Evolutionary conservation across 352 stramenopile genomes (phyloP), one percentile per base, ranked within the genome.

Genomic region (Phytophthora citricola): DNA sequence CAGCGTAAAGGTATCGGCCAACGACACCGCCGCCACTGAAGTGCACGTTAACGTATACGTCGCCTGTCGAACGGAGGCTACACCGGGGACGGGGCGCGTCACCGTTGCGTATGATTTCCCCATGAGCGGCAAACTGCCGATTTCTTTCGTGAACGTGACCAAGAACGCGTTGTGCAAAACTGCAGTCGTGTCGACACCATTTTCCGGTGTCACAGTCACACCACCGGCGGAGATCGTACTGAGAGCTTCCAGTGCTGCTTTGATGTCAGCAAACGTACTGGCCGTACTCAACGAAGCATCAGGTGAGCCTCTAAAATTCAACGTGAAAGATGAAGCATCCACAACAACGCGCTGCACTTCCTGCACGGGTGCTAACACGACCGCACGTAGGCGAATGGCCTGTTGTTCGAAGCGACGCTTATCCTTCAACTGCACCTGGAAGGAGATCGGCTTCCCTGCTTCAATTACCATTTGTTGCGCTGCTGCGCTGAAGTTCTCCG

Each of bases 401-500:
- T 95, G 87, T 17, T 91, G 38, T 48, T 93, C 87, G 0, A 91
- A 49, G 4, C 87, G 80, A 14, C 87, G 82, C 4, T 71, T 74
- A 60, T 99, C 97, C 54, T 97, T 97, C 11, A 97, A 75, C 67
- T 97, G 87, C 15, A 99, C 89, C 54, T 94, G 85, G 43, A 99
- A 97, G 15, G 56, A 58, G 0, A 93, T 68, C 0, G 66, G 53
- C 1, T 89, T 62, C 1, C 85, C 82, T 14, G 83, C 78, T 45
- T 81, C 59, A n/a, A 93, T 61, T 17, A 80, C 71, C 41, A 92
- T 81, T 15, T 75, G 53, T 12, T 85, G 78, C 6, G 85, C 71
- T 24, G 58, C 72, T 47, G 41, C n/a, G 39, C 63, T 73, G 22
- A 85, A 90, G 24, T 86, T 90, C 41, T 82, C 75, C 15, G 87